A percentile compares a stretch with the other conserved stretches of the same genome.
Evolutionary conservation across 148 eudicot species (phyloP).

Genomic region (Fagopyrum esculentum): DNA sequence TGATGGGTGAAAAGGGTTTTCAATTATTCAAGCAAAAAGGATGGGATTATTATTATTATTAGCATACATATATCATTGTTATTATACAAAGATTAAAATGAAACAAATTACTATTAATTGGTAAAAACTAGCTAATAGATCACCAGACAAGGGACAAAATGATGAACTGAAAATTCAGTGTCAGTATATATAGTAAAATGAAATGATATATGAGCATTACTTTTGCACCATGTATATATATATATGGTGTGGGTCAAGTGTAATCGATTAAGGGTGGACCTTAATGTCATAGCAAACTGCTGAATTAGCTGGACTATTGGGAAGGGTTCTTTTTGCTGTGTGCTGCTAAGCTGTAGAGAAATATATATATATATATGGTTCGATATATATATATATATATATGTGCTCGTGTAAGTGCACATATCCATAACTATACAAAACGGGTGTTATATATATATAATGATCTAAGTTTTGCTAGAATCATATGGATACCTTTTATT

Average conservation of each 20-base stretch:
- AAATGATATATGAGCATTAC: constrained; percentile 3
- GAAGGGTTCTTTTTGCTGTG: background rate
- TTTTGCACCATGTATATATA: constrained; percentile 4
- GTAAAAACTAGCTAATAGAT: background rate
- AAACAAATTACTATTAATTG: background rate
- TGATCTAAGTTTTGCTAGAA: too few species aligned
- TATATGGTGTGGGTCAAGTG: constrained; percentile 8
- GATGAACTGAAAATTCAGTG: constrained; percentile 13
- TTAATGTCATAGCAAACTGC: background rate
- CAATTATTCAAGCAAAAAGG: constrained; percentile 12
- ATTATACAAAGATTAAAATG: background rate
- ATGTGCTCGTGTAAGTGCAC: too few species aligned
- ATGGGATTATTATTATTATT: background rate
- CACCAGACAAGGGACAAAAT: background rate
- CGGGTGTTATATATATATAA: too few species aligned
- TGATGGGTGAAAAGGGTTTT: background rate
- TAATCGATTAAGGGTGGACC: constrained; percentile 11
- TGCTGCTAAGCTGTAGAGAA: background rate
- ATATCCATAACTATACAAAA: too few species aligned
- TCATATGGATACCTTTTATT: too few species aligned
- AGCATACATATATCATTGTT: background rate
- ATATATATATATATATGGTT: too few species aligned
- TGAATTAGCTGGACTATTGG: background rate
- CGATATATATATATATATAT: too few species aligned
- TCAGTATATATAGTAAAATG: constrained; percentile 7